Evolutionary conservation across 2,329 filamentous ascomycete genomes (phyloP), one percentile per base, ranked within the genome.

Genomic region (Calonectria crousiana): DNA sequence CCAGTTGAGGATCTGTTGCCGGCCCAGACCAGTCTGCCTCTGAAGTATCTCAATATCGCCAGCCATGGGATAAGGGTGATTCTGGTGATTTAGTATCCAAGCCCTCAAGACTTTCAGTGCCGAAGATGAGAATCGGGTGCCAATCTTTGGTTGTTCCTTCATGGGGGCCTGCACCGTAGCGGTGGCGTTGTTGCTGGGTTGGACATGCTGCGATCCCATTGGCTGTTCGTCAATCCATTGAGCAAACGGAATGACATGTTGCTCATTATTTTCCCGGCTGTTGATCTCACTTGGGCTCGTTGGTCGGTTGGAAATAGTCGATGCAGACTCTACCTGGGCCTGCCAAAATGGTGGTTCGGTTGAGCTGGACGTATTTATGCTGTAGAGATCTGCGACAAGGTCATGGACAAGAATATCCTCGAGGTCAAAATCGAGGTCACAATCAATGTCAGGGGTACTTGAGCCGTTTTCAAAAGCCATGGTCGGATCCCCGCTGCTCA

Each of bases 1-100:
- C 95, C 95, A 97, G 82, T 96, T 97, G 20, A 92, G 92, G 75
- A 97, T 95, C 82, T 97, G 95, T 20, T 89, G 93, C 78, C 93
- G 90, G 80, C 90, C 94, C 41, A 97, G 88, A 8, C 94, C 94
- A 1, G 95, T 97, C 77, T 89, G 69, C 89, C 88, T 83, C 94
- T 92, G 47, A 4, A 97, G 87, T 69, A 90, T 88, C 74, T 94
- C 93, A 81, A 95, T 96, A 81, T 97, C 94, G 68, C 94, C 91
- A 44, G 96, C 94, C n/a, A 90, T 95, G 14, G 95, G 95, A 81
- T 97, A 97, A 0, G 95, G 95, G 79, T 96, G 93, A 62, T 92
- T 89, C 56, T 72, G 66, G 72, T 77, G 34, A 4, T 51, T 69
- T 2, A 72, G 44, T 3, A 80, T 66, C 79, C 79, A 81, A 26